Evolutionary conservation across 208 protist species (phyloP).

Genomic region (Plasmodiophora brassicae): DNA sequence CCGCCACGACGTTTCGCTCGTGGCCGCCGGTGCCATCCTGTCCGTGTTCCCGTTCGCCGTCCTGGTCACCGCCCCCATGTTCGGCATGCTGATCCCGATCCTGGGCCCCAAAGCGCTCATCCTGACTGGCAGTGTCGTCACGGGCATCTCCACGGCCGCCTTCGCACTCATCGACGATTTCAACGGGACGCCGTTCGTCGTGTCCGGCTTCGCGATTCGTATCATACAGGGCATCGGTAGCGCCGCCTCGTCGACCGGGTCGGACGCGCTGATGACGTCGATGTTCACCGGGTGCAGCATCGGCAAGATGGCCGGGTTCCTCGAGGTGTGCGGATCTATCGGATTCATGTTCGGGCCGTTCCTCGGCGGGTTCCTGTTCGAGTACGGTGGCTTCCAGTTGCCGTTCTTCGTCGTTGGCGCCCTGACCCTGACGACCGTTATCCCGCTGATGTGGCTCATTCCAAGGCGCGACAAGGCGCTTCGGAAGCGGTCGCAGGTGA

Average conservation of each 20-base stretch:
- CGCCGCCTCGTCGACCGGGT: neutral
- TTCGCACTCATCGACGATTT: slow-evolving; percentile 5
- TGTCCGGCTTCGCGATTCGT: neutral
- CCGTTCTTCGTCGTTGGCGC: slow-evolving; percentile 16
- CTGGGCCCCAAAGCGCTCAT: neutral
- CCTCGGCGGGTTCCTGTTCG: slow-evolving; percentile 4
- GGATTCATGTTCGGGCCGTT: slow-evolving; percentile 6
- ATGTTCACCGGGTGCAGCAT: neutral
- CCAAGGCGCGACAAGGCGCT: neutral
- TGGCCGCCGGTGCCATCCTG: neutral
- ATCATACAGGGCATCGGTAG: neutral
- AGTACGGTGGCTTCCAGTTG: slow-evolving; percentile 2
- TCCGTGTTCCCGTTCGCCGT: slow-evolving; percentile 20
- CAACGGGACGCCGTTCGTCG: neutral
- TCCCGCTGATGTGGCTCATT: neutral
- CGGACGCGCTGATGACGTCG: neutral
- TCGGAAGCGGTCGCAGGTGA: neutral
- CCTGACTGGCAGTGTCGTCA: neutral
- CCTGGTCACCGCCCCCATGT: neutral
- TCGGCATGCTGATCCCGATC: neutral
- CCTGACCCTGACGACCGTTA: neutral
- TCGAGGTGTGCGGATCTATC: neutral
- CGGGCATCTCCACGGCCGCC: neutral
- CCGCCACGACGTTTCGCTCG: neutral
- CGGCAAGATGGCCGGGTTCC: neutral